A percentile compares a stretch with the other conserved stretches of the same genome.
phyloP scores from a whole-genome alignment of 495 filamentous ascomycete species.

The Apodospora peruviana region DNA sequence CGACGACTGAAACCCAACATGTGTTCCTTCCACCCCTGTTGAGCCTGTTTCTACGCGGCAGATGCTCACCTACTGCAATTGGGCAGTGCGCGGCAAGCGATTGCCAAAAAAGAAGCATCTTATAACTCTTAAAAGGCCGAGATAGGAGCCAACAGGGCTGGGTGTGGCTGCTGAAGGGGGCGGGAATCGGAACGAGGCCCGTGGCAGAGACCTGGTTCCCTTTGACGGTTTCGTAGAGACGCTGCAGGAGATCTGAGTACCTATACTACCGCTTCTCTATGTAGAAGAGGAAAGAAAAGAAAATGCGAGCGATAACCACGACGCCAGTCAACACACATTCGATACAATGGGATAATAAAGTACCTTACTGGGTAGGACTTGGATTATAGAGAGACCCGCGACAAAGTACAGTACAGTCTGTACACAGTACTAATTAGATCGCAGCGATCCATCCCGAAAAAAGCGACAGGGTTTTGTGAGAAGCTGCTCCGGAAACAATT shows the following conservation, averaged over 20 bases:
- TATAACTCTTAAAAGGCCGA: background rate
- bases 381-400: too few species aligned
- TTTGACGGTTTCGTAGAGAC: background rate
- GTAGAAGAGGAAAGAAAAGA: too few species aligned
- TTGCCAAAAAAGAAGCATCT: background rate
- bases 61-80: background rate
- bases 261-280: too few species aligned
- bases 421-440: too few species aligned
- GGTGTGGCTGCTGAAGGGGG: background rate
- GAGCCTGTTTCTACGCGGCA: background rate
- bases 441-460: too few species aligned
- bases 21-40: background rate
- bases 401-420: background rate
- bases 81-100: background rate
- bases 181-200: background rate
- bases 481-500: slow-evolving; percentile 32
- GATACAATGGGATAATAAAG: too few species aligned
- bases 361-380: too few species aligned
- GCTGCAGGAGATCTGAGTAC: background rate
- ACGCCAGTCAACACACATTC: too few species aligned
- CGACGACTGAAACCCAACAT: slow-evolving; percentile 1
- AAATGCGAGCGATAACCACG: too few species aligned
- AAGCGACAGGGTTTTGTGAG: slow-evolving; percentile 9
- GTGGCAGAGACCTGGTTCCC: too few species aligned
- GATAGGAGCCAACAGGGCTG: background rate